Conservation (phyloP, 192 early-diverging fungal species). For the Neocallimastix lanati region DNA sequence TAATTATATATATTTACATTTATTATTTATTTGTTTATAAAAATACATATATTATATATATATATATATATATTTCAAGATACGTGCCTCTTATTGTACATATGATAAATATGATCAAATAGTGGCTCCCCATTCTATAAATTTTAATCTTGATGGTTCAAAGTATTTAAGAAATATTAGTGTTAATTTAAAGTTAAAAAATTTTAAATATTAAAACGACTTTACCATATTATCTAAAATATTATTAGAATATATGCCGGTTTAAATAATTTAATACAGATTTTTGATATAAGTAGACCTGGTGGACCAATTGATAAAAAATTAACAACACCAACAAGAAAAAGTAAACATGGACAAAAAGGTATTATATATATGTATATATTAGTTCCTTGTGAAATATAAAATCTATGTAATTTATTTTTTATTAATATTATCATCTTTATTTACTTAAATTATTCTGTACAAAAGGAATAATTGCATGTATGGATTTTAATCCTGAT, state of each 20-base stretch:
- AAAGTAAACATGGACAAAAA: conserved; percentile 53
- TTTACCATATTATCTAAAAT: no score
- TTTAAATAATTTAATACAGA: conserved; percentile 40
- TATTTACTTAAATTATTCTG: background rate
- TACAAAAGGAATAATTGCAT: conserved; percentile 40
- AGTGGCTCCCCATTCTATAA: conserved; percentile 40
- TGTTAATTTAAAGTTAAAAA: no score
- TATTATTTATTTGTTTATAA: background rate
- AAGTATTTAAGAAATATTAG: no score
- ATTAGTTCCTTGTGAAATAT: no score
- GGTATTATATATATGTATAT: no score
- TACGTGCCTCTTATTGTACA: conserved; percentile 47
- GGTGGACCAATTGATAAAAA: conserved; percentile 25
- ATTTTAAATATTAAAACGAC: no score
- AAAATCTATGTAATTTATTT: no score
- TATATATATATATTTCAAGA: no score
- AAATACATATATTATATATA: no score
- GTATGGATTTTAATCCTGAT: conserved; percentile 47
- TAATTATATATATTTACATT: no score
- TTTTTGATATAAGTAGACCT: conserved; percentile 49
- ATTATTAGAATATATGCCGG: conserved; percentile 43
- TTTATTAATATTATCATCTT: background rate
- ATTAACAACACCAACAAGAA: conserved; percentile 35
- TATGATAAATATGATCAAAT: conserved; percentile 43
- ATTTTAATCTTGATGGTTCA: conserved; percentile 47